These are phyloP conservation scores for Epichloe coenophiala DNA, from an alignment of 2,329 filamentous ascomycete genomes.

Conservation along the genomic window DNA sequence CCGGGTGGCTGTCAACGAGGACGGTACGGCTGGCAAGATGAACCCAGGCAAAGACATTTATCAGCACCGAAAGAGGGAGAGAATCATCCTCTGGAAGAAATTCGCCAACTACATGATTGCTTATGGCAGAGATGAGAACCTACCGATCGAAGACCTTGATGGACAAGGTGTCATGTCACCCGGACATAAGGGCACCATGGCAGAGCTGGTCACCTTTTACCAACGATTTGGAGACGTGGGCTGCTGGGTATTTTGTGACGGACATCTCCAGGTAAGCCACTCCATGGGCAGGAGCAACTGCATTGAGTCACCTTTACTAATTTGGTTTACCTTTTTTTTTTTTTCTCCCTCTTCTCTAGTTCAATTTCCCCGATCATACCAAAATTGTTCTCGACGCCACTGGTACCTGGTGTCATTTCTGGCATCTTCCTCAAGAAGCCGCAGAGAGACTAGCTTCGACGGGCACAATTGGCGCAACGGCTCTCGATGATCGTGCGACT, in stretches of 20 bases:
- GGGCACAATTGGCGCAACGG: slow-evolving; percentile 56
- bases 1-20: slow-evolving; percentile 37
- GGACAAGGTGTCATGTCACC: slow-evolving; percentile 25
- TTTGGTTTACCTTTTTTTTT: neutral
- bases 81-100: slow-evolving; percentile 57
- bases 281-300: neutral
- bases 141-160: slow-evolving; percentile 32
- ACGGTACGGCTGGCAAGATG: slow-evolving; percentile 48
- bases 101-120: slow-evolving; percentile 63
- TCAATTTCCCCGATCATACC: slow-evolving; percentile 82
- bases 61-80: slow-evolving; percentile 52
- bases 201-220: slow-evolving; percentile 63
- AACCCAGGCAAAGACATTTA: slow-evolving; percentile 49
- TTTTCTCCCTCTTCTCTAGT: slow-evolving; percentile 27
- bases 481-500: slow-evolving; percentile 55
- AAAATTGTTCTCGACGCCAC: slow-evolving; percentile 67
- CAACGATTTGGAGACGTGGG: slow-evolving; percentile 70
- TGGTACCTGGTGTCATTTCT: slow-evolving; percentile 66
- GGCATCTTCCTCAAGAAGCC: slow-evolving; percentile 60
- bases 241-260: slow-evolving; percentile 70
- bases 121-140: slow-evolving; percentile 58
- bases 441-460: slow-evolving; percentile 49
- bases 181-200: slow-evolving; percentile 23
- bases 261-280: slow-evolving; percentile 53
- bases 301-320: neutral